phyloP scores from a whole-genome alignment of 805 yeast species.

The Candida sphagnicola region DNA sequence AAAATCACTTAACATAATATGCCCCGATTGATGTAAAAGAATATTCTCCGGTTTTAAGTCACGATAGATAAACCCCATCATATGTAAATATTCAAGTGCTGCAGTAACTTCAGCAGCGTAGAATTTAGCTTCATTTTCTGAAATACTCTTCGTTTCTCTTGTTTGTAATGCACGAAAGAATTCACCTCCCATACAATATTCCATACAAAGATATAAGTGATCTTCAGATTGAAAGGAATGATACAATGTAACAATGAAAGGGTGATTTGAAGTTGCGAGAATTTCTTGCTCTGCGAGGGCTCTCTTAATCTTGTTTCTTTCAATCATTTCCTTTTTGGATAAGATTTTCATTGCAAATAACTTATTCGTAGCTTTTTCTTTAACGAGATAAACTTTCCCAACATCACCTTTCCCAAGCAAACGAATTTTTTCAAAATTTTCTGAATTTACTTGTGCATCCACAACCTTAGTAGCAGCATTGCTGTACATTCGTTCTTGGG shows the following conservation, averaged over 20 bases:
- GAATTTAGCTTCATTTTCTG: constrained; percentile 85
- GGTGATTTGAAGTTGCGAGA: constrained; percentile 91
- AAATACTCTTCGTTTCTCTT: constrained; percentile 75
- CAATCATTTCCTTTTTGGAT: constrained; percentile 88
- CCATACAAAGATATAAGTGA: constrained; percentile 91
- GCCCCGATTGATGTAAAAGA: constrained; percentile 92
- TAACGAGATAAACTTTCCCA: constrained; percentile 90
- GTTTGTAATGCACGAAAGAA: constrained; percentile 95
- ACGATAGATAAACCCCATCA: constrained; percentile 96
- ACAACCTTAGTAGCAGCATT: constrained; percentile 69
- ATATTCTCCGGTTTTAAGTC: constrained; percentile 97
- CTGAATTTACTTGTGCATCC: constrained; percentile 79
- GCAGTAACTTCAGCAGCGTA: constrained; percentile 97
- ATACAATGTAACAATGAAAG: constrained; percentile 92
- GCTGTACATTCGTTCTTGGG: constrained; percentile 60
- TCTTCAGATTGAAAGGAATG: constrained; percentile 97
- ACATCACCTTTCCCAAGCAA: constrained; percentile 97
- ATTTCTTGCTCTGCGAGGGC: constrained; percentile 97
- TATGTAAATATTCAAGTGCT: constrained; percentile 89
- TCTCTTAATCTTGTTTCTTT: constrained; percentile 89
- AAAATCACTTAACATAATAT: constrained; percentile 95
- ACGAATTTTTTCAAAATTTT: constrained; percentile 83
- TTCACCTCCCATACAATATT: constrained; percentile 99
- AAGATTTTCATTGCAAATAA: constrained; percentile 91
- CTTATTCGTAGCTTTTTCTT: constrained; percentile 70